phyloP scores from a whole-genome alignment of 2,329 filamentous ascomycete species.

The Fusarium nelsonii region DNA sequence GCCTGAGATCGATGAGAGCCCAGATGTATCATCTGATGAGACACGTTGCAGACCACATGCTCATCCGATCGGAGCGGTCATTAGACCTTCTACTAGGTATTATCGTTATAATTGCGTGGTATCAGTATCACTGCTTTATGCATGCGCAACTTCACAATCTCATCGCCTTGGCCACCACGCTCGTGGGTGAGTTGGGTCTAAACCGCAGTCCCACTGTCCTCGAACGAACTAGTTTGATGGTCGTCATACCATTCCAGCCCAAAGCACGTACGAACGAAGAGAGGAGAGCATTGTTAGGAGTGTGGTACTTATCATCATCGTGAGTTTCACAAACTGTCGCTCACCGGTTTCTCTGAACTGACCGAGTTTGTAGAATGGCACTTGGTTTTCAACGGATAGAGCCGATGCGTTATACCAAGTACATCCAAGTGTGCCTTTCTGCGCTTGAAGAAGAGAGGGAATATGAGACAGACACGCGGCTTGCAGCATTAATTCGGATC shows the following conservation, averaged over 20 bases:
- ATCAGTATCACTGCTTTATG: slow-evolving; percentile 67
- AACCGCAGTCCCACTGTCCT: slow-evolving; percentile 56
- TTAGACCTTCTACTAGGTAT: slow-evolving; percentile 64
- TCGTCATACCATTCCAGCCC: slow-evolving; percentile 56
- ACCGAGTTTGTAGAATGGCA: slow-evolving; percentile 52
- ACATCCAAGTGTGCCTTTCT: slow-evolving; percentile 64
- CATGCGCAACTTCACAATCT: slow-evolving; percentile 66
- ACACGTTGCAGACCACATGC: slow-evolving; percentile 62
- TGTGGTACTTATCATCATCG: slow-evolving; percentile 68
- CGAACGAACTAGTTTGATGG: slow-evolving; percentile 59
- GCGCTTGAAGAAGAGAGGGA: slow-evolving; percentile 60
- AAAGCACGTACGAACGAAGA: slow-evolving; percentile 63
- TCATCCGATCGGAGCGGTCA: slow-evolving; percentile 63
- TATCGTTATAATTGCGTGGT: slow-evolving; percentile 63
- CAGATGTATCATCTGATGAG: slow-evolving; percentile 63
- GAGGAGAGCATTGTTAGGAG: slow-evolving; percentile 63
- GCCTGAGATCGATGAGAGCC: slow-evolving; percentile 61
- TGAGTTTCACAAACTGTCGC: slow-evolving; percentile 48
- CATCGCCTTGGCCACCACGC: slow-evolving; percentile 60
- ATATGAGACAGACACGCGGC: slow-evolving; percentile 59
- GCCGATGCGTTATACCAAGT: slow-evolving; percentile 63
- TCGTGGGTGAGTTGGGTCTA: slow-evolving; percentile 62
- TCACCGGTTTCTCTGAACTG: background rate
- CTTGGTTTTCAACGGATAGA: slow-evolving; percentile 60
- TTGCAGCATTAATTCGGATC: slow-evolving; percentile 62